Conservation (phyloP, 306 rosid species). For the Malus domestica region DNA sequence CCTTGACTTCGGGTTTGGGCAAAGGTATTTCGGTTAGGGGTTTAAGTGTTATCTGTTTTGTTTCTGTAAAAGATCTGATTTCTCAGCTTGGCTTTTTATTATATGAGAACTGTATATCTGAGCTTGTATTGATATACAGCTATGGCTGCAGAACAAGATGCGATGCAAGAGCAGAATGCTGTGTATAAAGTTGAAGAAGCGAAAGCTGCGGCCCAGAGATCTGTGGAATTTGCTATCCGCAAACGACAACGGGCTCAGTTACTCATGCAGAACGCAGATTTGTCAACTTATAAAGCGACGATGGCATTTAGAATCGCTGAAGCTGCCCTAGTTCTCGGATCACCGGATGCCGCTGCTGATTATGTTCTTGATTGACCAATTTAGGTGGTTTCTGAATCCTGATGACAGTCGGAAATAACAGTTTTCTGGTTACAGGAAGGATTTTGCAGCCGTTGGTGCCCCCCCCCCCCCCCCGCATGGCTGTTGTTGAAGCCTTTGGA, state of each 20-base stretch:
- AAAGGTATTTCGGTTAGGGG: no score
- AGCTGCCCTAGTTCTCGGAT: conserved; percentile 38
- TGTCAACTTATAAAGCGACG: conserved; percentile 53
- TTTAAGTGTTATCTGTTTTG: not conserved
- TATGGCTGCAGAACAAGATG: conserved; percentile 36
- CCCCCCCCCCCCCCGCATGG: not conserved
- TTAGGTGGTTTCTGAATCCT: conserved; percentile 19
- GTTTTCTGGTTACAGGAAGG: conserved; percentile 13
- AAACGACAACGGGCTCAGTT: conserved; percentile 59
- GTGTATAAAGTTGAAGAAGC: conserved; percentile 40
- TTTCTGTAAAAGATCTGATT: not conserved
- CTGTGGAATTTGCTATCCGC: conserved; percentile 37
- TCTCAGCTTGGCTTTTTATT: not conserved
- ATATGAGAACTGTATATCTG: not conserved
- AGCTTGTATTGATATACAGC: conserved; percentile 32
- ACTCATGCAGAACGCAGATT: conserved; percentile 62
- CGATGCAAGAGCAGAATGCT: conserved; percentile 40
- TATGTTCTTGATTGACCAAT: conserved; percentile 47
- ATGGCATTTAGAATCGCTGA: conserved; percentile 52
- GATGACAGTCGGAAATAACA: conserved; percentile 15
- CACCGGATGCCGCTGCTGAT: conserved; percentile 28
- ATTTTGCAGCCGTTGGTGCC: conserved; percentile 1
- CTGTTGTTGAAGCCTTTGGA: conserved; percentile 22
- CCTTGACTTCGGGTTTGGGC: no score
- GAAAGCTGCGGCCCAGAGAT: conserved; percentile 34